phyloP scores from a whole-genome alignment of 495 filamentous ascomycete genomes.

The Aspergillus diversus region DNA sequence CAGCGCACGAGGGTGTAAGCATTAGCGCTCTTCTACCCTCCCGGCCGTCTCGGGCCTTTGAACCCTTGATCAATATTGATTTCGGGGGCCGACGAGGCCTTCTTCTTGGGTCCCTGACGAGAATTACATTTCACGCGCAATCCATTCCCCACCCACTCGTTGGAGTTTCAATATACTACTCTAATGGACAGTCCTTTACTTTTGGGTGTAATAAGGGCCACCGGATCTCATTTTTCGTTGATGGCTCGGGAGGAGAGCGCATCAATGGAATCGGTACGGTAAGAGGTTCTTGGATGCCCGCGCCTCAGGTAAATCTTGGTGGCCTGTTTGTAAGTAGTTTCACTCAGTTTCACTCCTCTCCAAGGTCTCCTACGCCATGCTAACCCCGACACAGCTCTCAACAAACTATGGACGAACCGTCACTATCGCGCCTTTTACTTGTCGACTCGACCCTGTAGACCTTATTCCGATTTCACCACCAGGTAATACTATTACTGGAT shows the following conservation, averaged over 20 bases:
- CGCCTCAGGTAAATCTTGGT: background rate
- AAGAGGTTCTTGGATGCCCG: constrained; percentile 4
- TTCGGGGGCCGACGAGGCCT: constrained; percentile 18
- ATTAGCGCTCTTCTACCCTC: constrained; percentile 19
- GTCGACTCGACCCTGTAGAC: constrained; percentile 7
- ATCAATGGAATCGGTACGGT: constrained; percentile 18
- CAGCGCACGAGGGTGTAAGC: constrained; percentile 10
- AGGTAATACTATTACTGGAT: constrained; percentile 16
- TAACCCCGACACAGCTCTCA: constrained; percentile 20
- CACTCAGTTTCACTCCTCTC: constrained; percentile 6
- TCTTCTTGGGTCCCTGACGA: constrained; percentile 16
- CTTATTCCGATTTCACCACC: constrained; percentile 11
- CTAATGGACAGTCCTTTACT: constrained; percentile 10
- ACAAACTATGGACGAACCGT: constrained; percentile 21
- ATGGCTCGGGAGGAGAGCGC: constrained; percentile 22
- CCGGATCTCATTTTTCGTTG: constrained; percentile 18
- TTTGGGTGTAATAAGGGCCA: constrained; percentile 17
- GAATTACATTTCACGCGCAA: constrained; percentile 18
- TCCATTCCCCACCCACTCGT: constrained; percentile 15
- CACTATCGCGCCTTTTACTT: constrained; percentile 15
- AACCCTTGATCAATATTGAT: constrained; percentile 23
- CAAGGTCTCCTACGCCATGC: constrained; percentile 12
- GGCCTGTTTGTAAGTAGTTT: constrained; percentile 19
- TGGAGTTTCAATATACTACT: constrained; percentile 19
- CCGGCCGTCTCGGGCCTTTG: constrained; percentile 8